A percentile compares a stretch with the other conserved stretches of the same genome.
Conservation (phyloP, 2,329 filamentous ascomycete genomes). For the Fusarium sp. region DNA sequence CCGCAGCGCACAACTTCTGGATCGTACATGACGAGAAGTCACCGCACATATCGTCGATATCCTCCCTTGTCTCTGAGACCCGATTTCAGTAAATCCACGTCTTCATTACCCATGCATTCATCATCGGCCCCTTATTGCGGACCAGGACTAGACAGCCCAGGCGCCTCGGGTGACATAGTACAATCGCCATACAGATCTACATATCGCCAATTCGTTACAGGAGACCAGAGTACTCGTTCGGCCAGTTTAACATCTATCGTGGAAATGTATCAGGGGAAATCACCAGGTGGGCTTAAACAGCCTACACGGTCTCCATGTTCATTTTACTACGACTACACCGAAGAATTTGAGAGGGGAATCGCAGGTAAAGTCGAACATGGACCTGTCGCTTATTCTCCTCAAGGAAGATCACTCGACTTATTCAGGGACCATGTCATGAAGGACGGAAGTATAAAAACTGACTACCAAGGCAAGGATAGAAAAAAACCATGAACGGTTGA, state of each 20-base stretch:
- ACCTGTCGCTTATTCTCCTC: constrained; percentile 49
- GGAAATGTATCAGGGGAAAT: constrained; percentile 57
- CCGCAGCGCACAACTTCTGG: constrained; percentile 59
- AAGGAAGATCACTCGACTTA: constrained; percentile 39
- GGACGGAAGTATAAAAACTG: neutral
- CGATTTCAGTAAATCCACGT: constrained; percentile 55
- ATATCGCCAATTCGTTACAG: constrained; percentile 49
- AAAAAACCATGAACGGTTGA: neutral
- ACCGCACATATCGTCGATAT: constrained; percentile 50
- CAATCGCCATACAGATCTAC: constrained; percentile 44
- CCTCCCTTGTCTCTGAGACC: constrained; percentile 54
- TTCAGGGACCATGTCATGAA: constrained; percentile 39
- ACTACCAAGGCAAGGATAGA: neutral
- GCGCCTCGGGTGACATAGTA: constrained; percentile 53
- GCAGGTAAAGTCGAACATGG: constrained; percentile 25
- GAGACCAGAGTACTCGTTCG: constrained; percentile 55
- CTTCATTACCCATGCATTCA: constrained; percentile 51
- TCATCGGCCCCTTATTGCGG: constrained; percentile 44
- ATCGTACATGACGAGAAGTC: constrained; percentile 54
- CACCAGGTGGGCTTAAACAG: constrained; percentile 43
- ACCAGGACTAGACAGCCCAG: constrained; percentile 41
- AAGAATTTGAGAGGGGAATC: constrained; percentile 57
- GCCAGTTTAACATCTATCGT: constrained; percentile 63
- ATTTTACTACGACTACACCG: constrained; percentile 65
- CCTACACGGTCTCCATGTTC: constrained; percentile 49